A percentile compares a stretch with the other conserved stretches of the same genome.
Conservation (phyloP, 495 filamentous ascomycete genomes). For the Tuber melanosporum region DNA sequence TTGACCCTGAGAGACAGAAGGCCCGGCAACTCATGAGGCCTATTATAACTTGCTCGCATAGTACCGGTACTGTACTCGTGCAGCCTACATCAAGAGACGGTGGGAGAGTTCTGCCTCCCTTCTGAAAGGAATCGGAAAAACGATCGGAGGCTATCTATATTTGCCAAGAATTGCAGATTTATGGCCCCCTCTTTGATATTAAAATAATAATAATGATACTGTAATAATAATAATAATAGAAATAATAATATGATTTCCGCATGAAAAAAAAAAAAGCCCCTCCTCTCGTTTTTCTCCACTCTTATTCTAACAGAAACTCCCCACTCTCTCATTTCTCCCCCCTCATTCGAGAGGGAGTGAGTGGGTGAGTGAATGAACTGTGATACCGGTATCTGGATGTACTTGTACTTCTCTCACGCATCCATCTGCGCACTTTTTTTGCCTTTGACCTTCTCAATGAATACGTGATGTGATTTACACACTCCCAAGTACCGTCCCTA, state of each 20-base stretch:
- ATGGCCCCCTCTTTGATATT: neutral
- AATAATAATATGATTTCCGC: neutral
- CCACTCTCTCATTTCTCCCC: neutral
- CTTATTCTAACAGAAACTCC: neutral
- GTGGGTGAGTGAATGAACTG: neutral
- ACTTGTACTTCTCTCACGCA: neutral
- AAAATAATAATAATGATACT: neutral
- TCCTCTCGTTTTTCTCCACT: neutral
- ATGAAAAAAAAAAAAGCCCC: neutral
- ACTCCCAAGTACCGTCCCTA: neutral
- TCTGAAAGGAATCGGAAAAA: neutral
- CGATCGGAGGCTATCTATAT: conserved; percentile 1
- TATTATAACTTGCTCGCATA: neutral
- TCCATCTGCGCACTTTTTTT: neutral
- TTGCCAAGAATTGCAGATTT: neutral
- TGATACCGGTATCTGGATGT: neutral
- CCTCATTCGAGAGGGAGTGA: neutral
- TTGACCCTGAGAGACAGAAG: neutral
- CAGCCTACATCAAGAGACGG: neutral
- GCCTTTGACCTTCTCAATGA: neutral
- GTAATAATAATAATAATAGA: neutral
- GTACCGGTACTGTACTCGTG: neutral
- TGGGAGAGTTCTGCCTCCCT: neutral
- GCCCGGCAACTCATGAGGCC: neutral
- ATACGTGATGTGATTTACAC: neutral